These are phyloP conservation scores for Leccinum uliginosum DNA, from an alignment of 768 basidiomycete genomes.

Conservation along the genomic window DNA sequence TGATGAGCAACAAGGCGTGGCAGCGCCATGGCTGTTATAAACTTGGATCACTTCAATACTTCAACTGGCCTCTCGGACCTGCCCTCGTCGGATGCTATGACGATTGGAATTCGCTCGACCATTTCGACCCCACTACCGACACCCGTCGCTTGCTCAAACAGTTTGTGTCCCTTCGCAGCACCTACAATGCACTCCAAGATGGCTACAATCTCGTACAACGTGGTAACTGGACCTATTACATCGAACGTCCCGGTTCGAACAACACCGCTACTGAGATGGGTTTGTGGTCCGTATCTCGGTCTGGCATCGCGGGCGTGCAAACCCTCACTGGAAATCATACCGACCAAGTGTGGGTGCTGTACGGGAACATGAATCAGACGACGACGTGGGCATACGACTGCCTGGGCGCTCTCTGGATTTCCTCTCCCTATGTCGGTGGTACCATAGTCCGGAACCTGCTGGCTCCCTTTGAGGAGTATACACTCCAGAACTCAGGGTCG, in stretches of 20 bases:
- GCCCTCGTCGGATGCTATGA: conserved; percentile 80
- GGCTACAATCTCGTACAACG: conserved; percentile 80
- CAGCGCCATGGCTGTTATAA: conserved; percentile 90
- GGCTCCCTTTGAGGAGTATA: conserved; percentile 78
- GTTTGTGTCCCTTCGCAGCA: conserved; percentile 62
- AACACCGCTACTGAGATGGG: conserved; percentile 79
- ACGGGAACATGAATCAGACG: conserved; percentile 80
- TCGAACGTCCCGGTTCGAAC: conserved; percentile 84
- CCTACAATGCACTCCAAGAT: conserved; percentile 76
- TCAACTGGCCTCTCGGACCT: conserved; percentile 84
- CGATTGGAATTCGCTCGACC: conserved; percentile 90
- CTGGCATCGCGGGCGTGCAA: conserved; percentile 57
- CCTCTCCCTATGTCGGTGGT: conserved; percentile 67
- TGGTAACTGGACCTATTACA: conserved; percentile 80
- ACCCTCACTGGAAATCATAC: conserved; percentile 53
- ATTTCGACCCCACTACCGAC: conserved; percentile 88
- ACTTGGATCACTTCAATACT: conserved; percentile 89
- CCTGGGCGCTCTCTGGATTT: conserved; percentile 59
- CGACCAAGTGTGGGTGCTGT: conserved; percentile 80
- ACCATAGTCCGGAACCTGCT: conserved; percentile 68
- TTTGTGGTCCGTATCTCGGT: conserved; percentile 75
- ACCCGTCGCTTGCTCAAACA: conserved; percentile 70
- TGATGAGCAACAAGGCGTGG: conserved; percentile 84
- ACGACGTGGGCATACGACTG: conserved; percentile 64
- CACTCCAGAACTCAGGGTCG: conserved; percentile 59